Percentiles rank a stretch among this genome's conserved stretches.
phyloP scores from a whole-genome alignment of 2,329 filamentous ascomycete species.

The Lasiodiplodia hormozganensis region DNA sequence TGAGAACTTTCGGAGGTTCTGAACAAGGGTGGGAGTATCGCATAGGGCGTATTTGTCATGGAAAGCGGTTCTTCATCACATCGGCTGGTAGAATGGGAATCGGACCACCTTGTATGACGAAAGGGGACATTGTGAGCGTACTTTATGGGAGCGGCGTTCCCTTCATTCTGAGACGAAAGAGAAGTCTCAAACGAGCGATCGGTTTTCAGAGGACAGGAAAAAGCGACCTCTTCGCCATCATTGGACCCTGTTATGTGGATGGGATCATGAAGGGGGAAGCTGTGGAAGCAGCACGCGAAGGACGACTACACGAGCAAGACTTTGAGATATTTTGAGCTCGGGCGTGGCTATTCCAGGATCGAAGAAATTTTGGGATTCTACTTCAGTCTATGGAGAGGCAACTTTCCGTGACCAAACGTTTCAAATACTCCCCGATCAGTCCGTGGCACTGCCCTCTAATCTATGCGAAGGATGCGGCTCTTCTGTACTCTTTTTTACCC shows the following conservation, averaged over 20 bases:
- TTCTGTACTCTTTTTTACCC: conserved; percentile 33
- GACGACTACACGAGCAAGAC: neutral
- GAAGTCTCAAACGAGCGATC: rapidly evolving
- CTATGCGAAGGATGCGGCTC: neutral
- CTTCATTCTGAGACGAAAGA: neutral
- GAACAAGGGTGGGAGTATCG: no score
- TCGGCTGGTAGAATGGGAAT: neutral
- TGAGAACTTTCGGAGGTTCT: neutral
- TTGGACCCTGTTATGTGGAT: neutral
- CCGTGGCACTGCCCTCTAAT: neutral
- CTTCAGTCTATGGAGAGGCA: neutral
- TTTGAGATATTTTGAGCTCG: neutral
- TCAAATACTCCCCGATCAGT: neutral
- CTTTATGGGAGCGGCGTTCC: neutral
- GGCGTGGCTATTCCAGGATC: neutral
- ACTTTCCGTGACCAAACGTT: neutral
- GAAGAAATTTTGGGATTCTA: neutral
- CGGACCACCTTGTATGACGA: neutral
- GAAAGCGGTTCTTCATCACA: neutral
- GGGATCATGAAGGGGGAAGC: neutral
- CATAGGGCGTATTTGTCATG: neutral
- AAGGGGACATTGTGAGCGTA: neutral
- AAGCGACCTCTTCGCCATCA: neutral
- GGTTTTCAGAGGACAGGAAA: neutral
- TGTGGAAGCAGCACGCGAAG: neutral